Evolutionary conservation across 805 yeast genomes (phyloP), one percentile per base, ranked within the genome.

Genomic region (Hanseniaspora mollemarum): DNA sequence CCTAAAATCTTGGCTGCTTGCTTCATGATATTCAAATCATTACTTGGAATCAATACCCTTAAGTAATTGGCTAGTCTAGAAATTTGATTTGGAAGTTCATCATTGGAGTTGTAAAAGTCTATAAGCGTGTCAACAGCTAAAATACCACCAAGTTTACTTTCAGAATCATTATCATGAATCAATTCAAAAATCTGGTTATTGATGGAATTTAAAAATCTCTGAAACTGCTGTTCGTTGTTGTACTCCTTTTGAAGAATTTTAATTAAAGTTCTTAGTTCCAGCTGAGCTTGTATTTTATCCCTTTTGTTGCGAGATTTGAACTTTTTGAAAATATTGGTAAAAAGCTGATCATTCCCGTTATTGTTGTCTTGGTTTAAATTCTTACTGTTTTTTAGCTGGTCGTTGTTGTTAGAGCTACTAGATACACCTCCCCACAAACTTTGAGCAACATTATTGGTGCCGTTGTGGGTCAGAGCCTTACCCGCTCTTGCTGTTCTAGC

Each of bases 41-140:
- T 82, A 0, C 92, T 82, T 2, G 92, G 83, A 19, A 90, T 78
- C 51, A 87, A 74, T 37, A 81, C 77, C 38, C 94, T 73, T 54
- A 90, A 69, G 61, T 90, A 90, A 58, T 86, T 90, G n/a, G 95
- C 90, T 61, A 85, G 78, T 53, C 97, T 72, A 6, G 95, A 86
- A 2, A 94, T 84, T 65, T 85, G 88, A 52, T 86, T 85, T 21
- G 94, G 86, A 55, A 81, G 76, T 58, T 87, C 96, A 58, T 83
- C 90, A 19, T 78, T 78, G 18, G 86, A 87, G 9, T 85, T 80
- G 56, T 87, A 88, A 59, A 85, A 80, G 53, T 84, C 92, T 49
- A 90, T 84, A 54, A 90, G 73, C 1, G 92, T 80, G 64, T 86
- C 92, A 52, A 90, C 83, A 12, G 96, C 96, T 21, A 87, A 76